These are phyloP conservation scores for Pseudomonodictys pantanalensis DNA, from an alignment of 495 filamentous ascomycete genomes.

Conservation along the genomic window DNA sequence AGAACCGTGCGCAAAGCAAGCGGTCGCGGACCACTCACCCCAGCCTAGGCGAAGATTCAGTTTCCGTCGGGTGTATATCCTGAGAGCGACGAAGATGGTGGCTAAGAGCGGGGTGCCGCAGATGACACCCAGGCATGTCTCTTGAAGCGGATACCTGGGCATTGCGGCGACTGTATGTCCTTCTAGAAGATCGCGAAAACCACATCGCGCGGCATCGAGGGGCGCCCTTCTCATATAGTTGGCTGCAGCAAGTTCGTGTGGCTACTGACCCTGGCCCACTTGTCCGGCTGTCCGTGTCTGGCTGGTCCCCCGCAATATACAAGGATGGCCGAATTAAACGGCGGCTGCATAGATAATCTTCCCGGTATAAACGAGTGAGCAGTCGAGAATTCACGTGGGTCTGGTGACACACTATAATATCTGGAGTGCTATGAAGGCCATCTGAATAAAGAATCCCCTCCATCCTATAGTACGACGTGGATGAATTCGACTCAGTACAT, in stretches of 20 bases:
- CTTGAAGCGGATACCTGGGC: constrained; percentile 28
- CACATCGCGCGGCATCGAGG: constrained; percentile 23
- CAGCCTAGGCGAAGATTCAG: constrained; percentile 26
- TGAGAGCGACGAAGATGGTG: constrained; percentile 25
- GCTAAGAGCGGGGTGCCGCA: constrained; percentile 23
- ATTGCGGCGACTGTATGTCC: constrained; percentile 19
- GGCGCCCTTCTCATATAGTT: constrained; percentile 27
- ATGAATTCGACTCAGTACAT: constrained; percentile 4
- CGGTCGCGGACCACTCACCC: constrained; percentile 19
- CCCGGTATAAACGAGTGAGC: constrained; percentile 19
- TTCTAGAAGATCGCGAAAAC: constrained; percentile 18
- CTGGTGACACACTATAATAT: constrained; percentile 30
- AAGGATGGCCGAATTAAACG: constrained; percentile 28
- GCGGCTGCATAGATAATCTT: constrained; percentile 32
- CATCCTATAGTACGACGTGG: constrained; percentile 21
- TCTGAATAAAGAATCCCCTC: constrained; percentile 14
- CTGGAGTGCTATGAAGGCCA: constrained; percentile 8
- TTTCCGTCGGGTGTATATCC: constrained; percentile 33
- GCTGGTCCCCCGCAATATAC: constrained; percentile 30
- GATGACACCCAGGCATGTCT: constrained; percentile 31
- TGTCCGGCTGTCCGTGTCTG: constrained; percentile 24
- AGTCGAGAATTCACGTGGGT: constrained; percentile 19
- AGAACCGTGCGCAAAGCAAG: background rate
- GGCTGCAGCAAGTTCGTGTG: constrained; percentile 20
- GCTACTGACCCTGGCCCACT: constrained; percentile 24